Evolutionary conservation across 1,139 yeast genomes (phyloP), one percentile per base, ranked within the genome.

Genomic region (Sugiyamaella paludigena): DNA sequence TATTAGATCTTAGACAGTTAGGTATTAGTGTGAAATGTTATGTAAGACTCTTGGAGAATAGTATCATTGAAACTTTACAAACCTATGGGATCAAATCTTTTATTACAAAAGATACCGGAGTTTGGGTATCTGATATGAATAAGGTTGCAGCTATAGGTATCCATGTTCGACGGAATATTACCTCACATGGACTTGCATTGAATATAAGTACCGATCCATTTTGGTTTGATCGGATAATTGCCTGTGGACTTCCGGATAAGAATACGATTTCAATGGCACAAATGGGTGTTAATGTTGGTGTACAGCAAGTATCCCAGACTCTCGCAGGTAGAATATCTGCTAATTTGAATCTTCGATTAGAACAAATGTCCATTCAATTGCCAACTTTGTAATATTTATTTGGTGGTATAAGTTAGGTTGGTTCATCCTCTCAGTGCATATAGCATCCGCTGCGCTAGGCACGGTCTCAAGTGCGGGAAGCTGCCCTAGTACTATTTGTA

Each of bases 121-220:
- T 71, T 9, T 92, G 97, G 96, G 73, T 83, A 42, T 62, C 70
- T 16, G 71, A 74, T n/a, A 66, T 74, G 44, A 66, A 73, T 32
- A 94, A 94, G 63, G 84, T 94, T 36, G 92, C 96, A 0, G 87
- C 97, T 13, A 80, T 94, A 9, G 98, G 98, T 0, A 79, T 92
- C 44, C 89, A 89, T 60, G 83, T 92, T 15, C 83, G 89, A 55
- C 72, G 96, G 52, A 83, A 87, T 12, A 77, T 94, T 36, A 87
- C 98, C 0, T 82, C 94, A 0, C 96, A 89, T 68, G 98, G 99
- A 0, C 75, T 91, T 11, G 88, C 94, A 0, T 75, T 94, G 42
- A 94, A 94, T 62, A 83, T 87, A 1, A 59, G 64, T 34, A 91
- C 96, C 0, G 88, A 89, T 57, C 73, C 88, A 48, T 75, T 78